Evolutionary conservation across 805 yeast species (phyloP).

Genomic region (Kodamaea laetipori): DNA sequence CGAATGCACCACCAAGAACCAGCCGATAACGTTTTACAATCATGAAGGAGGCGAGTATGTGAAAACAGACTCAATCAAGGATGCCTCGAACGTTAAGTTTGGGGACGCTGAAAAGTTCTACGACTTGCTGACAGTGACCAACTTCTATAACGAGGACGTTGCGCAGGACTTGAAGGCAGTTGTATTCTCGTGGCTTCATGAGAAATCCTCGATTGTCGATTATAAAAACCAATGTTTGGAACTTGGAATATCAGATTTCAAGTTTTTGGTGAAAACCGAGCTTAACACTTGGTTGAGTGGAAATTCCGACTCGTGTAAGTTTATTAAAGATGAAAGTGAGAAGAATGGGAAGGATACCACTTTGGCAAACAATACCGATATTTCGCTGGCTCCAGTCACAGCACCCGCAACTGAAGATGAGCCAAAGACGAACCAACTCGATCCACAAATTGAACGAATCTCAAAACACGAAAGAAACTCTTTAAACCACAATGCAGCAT

Average conservation of each 20-base stretch:
- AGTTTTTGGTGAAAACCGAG: conserved; percentile 84
- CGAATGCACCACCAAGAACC: conserved; percentile 25
- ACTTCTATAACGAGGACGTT: conserved; percentile 53
- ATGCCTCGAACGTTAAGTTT: conserved; percentile 38
- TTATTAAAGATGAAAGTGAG: conserved; percentile 32
- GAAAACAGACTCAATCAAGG: conserved; percentile 29
- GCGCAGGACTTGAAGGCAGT: conserved; percentile 59
- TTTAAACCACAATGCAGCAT: conserved; percentile 59
- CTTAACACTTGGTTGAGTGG: conserved; percentile 82
- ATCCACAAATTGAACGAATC: conserved; percentile 53
- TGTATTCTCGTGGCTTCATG: conserved; percentile 76
- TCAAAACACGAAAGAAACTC: conserved; percentile 50
- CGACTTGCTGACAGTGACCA: conserved; percentile 51
- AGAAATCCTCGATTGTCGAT: conserved; percentile 75
- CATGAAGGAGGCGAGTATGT: conserved; percentile 5
- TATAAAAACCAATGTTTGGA: conserved; percentile 74
- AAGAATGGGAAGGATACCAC: conserved; percentile 3
- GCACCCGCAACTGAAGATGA: conserved; percentile 1
- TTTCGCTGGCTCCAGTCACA: conserved; percentile 9
- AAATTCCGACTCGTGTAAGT: conserved; percentile 58
- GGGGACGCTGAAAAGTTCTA: conserved; percentile 23
- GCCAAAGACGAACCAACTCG: conserved; percentile 25
- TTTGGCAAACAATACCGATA: conserved; percentile 19
- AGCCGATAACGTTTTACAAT: conserved; percentile 25
- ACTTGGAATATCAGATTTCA: conserved; percentile 64